Evolutionary conservation across 768 basidiomycete species (phyloP), one percentile per base, ranked within the genome.

Genomic region (Megacollybia marginata): DNA sequence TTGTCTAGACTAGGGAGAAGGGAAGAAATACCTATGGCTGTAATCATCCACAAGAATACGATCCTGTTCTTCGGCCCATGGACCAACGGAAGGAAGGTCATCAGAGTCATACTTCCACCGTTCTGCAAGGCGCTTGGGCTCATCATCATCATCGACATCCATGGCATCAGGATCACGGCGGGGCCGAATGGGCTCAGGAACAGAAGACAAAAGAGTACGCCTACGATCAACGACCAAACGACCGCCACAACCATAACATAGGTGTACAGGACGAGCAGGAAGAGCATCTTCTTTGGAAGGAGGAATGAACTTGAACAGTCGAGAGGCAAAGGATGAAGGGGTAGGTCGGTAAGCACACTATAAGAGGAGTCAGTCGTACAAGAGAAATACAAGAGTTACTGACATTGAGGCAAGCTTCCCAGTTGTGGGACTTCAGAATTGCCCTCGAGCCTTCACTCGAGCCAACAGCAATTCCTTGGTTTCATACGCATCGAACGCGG

Each of bases 341-440:
- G 74, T n/a, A n/a, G n/a, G n/a, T n/a, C n/a, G n/a, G n/a, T n/a
- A n/a, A n/a, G n/a, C n/a, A n/a, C n/a, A n/a, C 86, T 90, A 54
- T 3, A 46, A 53, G 44, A 42, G 28, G 16, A 48, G 18, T 44
- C 5, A 40, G 45, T 33, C 44, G 9, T 48, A 40, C 12, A 35
- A 44, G 32, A 34, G 20, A 2, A 11, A 9, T 43, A 16, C 12
- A 34, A 12, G 42, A 35, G 49, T 46, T 2, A 65, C 77, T 61
- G 60, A 91, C 88, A 65, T 96, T 92, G 54, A 90, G 75, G 47
- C 75, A 71, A 60, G 97, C 93, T 56, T 95, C 93, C 85, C 91
- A 95, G 46, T 81, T 76, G 44, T 83, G 76, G 58, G 93, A 88
- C 44, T 73, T 65, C 45, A n/a, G n/a, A n/a, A n/a, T n/a, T n/a